phyloP scores from a whole-genome alignment of 352 stramenopile genomes.

The Saprolegnia parasitica region DNA sequence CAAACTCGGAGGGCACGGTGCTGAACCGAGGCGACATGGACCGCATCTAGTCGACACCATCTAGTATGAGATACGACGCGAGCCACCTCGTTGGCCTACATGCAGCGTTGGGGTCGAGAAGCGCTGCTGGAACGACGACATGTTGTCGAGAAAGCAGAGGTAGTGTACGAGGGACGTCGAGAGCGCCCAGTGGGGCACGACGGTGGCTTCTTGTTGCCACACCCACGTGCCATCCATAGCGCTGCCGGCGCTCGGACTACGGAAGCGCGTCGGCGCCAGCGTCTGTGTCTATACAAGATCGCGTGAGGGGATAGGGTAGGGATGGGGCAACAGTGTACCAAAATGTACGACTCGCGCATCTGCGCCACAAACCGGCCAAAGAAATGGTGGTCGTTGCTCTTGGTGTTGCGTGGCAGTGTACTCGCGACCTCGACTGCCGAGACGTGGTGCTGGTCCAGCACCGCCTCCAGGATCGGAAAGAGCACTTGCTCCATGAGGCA shows the following conservation, averaged over 20 bases:
- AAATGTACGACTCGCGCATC: constrained; percentile 26
- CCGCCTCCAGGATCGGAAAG: background rate
- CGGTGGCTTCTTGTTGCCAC: background rate
- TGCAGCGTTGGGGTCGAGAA: background rate
- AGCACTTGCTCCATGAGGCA: constrained; percentile 2
- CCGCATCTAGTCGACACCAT: constrained; percentile 7
- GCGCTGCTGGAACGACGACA: constrained; percentile 1
- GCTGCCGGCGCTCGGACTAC: background rate
- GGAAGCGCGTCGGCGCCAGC: background rate
- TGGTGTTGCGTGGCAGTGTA: background rate
- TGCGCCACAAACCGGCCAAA: constrained; percentile 25
- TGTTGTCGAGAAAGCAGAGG: constrained; percentile 13
- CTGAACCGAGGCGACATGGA: constrained; percentile 10
- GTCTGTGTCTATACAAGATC: background rate
- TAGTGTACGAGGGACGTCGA: constrained; percentile 4
- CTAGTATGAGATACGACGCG: background rate
- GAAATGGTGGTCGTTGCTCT: constrained; percentile 13
- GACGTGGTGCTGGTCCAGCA: background rate
- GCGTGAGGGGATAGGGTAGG: background rate
- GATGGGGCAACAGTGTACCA: background rate
- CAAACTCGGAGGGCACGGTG: constrained; percentile 14
- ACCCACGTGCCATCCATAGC: constrained; percentile 18
- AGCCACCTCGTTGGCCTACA: background rate
- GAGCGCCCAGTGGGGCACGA: background rate
- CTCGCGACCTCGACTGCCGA: background rate